phyloP scores from a whole-genome alignment of 495 filamentous ascomycete genomes.

The Daldinia grandis region DNA sequence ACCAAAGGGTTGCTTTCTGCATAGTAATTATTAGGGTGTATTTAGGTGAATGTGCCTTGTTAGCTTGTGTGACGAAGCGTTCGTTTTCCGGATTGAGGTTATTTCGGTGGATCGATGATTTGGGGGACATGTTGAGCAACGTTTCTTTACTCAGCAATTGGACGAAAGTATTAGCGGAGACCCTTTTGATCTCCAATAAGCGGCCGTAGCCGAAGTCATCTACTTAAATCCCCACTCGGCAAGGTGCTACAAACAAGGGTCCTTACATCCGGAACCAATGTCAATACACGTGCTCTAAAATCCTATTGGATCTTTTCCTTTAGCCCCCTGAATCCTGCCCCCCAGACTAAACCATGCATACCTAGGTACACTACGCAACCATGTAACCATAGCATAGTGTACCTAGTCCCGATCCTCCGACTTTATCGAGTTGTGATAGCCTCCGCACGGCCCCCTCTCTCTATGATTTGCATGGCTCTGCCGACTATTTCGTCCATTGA shows the following conservation, averaged over 20 bases:
- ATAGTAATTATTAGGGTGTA: constrained; percentile 25
- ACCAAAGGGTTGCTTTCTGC: background rate
- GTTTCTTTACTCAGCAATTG: constrained; percentile 23
- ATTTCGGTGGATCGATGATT: constrained; percentile 15
- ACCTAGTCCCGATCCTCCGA: constrained; percentile 36
- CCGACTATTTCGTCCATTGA: constrained; percentile 13
- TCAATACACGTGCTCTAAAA: constrained; percentile 23
- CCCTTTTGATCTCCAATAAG: constrained; percentile 35
- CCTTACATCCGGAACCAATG: constrained; percentile 29
- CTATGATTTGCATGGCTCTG: constrained; percentile 30
- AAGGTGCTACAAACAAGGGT: constrained; percentile 24
- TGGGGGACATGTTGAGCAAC: constrained; percentile 19
- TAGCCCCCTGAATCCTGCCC: constrained; percentile 25
- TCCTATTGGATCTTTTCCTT: constrained; percentile 19
- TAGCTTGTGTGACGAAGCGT: constrained; percentile 21
- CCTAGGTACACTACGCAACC: too few relatives aligned
- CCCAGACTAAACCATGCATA: constrained; percentile 22
- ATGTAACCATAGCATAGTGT: constrained; percentile 2
- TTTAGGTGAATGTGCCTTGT: constrained; percentile 8
- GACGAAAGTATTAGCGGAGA: constrained; percentile 14
- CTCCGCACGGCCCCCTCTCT: constrained; percentile 23
- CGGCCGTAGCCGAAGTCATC: constrained; percentile 33
- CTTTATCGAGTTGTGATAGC: constrained; percentile 30
- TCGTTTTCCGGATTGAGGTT: constrained; percentile 16
- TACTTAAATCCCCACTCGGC: constrained; percentile 13